A percentile compares a stretch with the other conserved stretches of the same genome.
These are phyloP conservation scores for Fraxinus pennsylvanica DNA, from an alignment of 257 asterid genomes.

Conservation along the genomic window DNA sequence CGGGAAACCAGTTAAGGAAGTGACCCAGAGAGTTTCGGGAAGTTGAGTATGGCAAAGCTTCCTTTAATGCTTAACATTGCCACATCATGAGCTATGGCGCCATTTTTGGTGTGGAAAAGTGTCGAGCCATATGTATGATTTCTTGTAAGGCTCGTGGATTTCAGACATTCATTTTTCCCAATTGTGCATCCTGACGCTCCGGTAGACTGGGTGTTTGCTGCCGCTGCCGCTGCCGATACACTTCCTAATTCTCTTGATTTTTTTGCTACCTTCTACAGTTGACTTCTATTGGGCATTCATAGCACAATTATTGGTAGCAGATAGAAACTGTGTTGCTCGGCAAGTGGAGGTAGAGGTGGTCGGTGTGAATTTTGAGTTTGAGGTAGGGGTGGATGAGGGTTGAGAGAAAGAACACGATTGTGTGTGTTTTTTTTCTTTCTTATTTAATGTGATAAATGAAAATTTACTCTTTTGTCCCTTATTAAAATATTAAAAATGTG, in stretches of 20 bases:
- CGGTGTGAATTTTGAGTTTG: no score
- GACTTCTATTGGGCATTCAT: not conserved
- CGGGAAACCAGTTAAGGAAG: constrained; percentile 47
- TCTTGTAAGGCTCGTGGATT: constrained; percentile 56
- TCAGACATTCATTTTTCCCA: constrained; percentile 64
- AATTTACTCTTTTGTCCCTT: no score
- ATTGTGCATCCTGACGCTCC: constrained; percentile 51
- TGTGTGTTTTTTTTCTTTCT: no score
- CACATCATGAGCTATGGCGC: constrained; percentile 65
- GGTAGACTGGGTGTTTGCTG: constrained; percentile 42
- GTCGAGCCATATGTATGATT: constrained; percentile 51
- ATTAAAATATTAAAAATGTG: no score
- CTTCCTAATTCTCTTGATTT: not conserved
- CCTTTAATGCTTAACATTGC: constrained; percentile 52
- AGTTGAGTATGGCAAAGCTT: constrained; percentile 36
- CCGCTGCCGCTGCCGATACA: not conserved
- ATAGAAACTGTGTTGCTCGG: not conserved
- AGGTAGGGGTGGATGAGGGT: no score
- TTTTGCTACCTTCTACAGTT: not conserved
- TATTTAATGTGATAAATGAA: no score
- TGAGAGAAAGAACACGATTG: no score
- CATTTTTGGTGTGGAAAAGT: constrained; percentile 57
- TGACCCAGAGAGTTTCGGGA: constrained; percentile 38
- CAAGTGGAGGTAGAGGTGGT: no score
- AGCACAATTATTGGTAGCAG: not conserved